phyloP scores from a whole-genome alignment of 495 filamentous ascomycete genomes.

The Hypoxylon subgilvum region DNA sequence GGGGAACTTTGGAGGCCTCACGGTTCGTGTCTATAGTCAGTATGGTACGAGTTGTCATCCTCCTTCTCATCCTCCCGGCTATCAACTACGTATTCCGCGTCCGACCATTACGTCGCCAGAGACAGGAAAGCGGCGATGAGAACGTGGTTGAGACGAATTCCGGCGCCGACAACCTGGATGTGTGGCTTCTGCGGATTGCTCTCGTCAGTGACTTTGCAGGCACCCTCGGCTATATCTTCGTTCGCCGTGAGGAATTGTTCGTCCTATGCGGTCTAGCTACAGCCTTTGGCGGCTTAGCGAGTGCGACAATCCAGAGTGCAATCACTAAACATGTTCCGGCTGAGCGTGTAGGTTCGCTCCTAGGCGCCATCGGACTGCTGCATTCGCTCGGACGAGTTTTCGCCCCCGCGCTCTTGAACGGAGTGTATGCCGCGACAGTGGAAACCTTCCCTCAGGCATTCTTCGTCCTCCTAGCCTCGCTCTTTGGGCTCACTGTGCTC shows the following conservation, averaged over 20 bases:
- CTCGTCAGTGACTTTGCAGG: slow-evolving; percentile 80
- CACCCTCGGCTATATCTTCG: slow-evolving; percentile 73
- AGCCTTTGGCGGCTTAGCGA: slow-evolving; percentile 80
- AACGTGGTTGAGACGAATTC: slow-evolving; percentile 53
- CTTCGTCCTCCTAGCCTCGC: slow-evolving; percentile 71
- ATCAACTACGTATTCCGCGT: slow-evolving; percentile 72
- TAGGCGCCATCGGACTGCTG: slow-evolving; percentile 84
- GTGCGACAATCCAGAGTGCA: slow-evolving; percentile 78
- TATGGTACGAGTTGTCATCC: slow-evolving; percentile 70
- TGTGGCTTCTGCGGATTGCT: slow-evolving; percentile 75
- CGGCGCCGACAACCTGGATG: slow-evolving; percentile 81
- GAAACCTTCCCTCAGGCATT: slow-evolving; percentile 77
- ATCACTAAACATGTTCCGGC: slow-evolving; percentile 90
- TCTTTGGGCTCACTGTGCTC: slow-evolving; percentile 70
- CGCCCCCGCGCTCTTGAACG: slow-evolving; percentile 79
- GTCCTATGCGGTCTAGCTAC: slow-evolving; percentile 72
- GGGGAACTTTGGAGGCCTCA: slow-evolving; percentile 78
- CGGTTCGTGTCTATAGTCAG: slow-evolving; percentile 80
- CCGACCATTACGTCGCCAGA: slow-evolving; percentile 44
- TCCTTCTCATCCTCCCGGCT: slow-evolving; percentile 75
- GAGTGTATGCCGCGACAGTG: slow-evolving; percentile 83
- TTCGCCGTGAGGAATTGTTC: slow-evolving; percentile 60
- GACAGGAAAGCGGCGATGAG: slow-evolving; percentile 37
- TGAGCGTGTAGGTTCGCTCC: slow-evolving; percentile 78
- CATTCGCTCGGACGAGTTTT: slow-evolving; percentile 82